Base-by-base conservation (phyloP, 2,329 filamentous ascomycete species). In the Aspergillus vadensis region DNA sequence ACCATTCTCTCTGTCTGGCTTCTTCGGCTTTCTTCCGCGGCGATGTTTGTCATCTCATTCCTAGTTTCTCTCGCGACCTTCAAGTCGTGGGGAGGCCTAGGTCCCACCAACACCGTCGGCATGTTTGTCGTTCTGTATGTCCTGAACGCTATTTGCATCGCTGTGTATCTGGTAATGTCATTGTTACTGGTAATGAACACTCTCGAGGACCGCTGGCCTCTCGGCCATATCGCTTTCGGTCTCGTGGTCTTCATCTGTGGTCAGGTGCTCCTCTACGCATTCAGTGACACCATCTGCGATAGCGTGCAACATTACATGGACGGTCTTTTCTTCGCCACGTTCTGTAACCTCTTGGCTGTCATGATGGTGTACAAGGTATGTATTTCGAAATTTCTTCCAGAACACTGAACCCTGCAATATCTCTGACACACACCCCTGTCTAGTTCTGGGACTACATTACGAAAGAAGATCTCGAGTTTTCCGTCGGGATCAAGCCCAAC, bases 391-490 rank as follows among this genome's bases (percentile, higher is more conserved):
- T 23, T 48, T 12, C n/a, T 5, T 67, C 53, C 5, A 36, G 32
- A 36, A 36, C 21, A 14, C 15, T n/a, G 14, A 30, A 47, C 15
- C 32, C 48, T 15, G 74, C 79, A 70, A 80, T n/a, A 15, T 66
- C 47, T 21, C 47, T 50, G 25, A 50, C 47, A 36, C 32, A 12
- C 12, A 50, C 15, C 47, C n/a, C 17, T 49, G 14, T 51, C 57
- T 68, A 95, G 92, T 99, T 96, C 82, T 99, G 95, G 95, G 95
- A 99, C 74, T 97, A 93, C 15, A 99, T 99, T 77, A 99, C 95
- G 21, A 92, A 91, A 73, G 95, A 99, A 79, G 95, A 99, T 76
- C 88, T 99, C 67, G 95, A 99, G 76, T 99, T 99, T 79, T 97
- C 92, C 2, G 95, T 99, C 53, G 94, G 94, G 66, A 92, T 92